Percentiles rank a stretch among this genome's conserved stretches.
Conservation (phyloP, 495 filamentous ascomycete genomes). For the Neurospora terricola region DNA sequence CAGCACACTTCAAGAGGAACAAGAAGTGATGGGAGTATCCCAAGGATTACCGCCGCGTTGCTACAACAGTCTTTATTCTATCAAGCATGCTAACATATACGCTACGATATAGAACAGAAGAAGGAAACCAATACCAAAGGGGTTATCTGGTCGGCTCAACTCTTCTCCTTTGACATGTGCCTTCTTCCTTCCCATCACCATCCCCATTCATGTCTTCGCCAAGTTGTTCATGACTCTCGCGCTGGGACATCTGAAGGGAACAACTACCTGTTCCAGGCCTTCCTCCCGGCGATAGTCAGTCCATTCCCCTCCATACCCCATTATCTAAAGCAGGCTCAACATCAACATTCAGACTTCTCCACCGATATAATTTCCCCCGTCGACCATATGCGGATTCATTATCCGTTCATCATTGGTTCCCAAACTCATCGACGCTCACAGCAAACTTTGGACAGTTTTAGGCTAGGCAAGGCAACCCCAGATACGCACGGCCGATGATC, state of each 20-base stretch:
- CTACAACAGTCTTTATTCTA: neutral
- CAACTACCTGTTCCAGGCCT: neutral
- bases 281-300: neutral
- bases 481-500: neutral
- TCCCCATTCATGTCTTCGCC: neutral
- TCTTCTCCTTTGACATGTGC: neutral
- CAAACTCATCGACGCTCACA: neutral
- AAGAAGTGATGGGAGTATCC: neutral
- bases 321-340: neutral
- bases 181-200: neutral
- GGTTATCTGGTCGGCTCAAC: neutral
- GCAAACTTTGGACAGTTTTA: neutral
- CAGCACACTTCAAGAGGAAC: neutral
- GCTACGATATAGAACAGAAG: neutral
- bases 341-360: neutral
- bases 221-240: neutral
- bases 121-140: neutral
- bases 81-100: neutral
- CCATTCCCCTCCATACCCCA: neutral
- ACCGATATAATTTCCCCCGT: neutral
- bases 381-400: neutral
- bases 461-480: neutral
- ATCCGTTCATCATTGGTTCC: neutral
- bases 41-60: neutral
- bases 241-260: neutral